Percentiles rank a stretch among this genome's conserved stretches.
Evolutionary conservation across 164 flowering plant species (phyloP).

Genomic region (Sextonia rubra): DNA sequence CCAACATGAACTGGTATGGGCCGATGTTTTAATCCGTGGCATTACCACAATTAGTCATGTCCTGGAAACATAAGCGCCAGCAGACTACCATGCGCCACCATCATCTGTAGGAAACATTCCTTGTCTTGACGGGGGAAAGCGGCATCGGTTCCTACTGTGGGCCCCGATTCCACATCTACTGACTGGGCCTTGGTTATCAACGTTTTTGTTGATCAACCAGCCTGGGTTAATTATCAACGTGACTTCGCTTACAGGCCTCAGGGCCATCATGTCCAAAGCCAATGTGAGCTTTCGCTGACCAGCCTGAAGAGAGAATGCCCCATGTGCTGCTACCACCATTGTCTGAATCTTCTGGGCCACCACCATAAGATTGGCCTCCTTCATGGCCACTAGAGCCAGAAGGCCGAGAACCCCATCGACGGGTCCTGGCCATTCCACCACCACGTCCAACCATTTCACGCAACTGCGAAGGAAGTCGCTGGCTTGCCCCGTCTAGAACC

Average conservation of each 20-base stretch:
- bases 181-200: neutral
- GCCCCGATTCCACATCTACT: neutral
- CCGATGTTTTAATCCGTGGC: too few relatives aligned
- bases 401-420: constrained; percentile 47
- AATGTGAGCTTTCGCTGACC: constrained; percentile 23
- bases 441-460: constrained; percentile 70
- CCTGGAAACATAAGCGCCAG: neutral
- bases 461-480: constrained; percentile 64
- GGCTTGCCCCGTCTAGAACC: constrained; percentile 79
- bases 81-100: neutral
- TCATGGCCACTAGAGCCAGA: constrained; percentile 31
- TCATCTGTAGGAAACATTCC: neutral
- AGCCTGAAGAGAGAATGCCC: constrained; percentile 28
- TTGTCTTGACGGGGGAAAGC: neutral
- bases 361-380: constrained; percentile 31
- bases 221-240: too few relatives aligned
- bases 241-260: too few relatives aligned
- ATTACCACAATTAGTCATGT: too few relatives aligned
- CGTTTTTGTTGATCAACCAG: too few relatives aligned
- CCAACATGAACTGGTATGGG: too few relatives aligned
- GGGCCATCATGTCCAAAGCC: too few relatives aligned
- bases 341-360: constrained; percentile 35
- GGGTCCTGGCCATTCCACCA: constrained; percentile 52
- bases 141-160: neutral
- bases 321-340: constrained; percentile 43